A percentile compares a stretch with the other conserved stretches of the same genome.
Evolutionary conservation across 257 asterid genomes (phyloP).

Genomic region (Thymus mandschuricus): DNA sequence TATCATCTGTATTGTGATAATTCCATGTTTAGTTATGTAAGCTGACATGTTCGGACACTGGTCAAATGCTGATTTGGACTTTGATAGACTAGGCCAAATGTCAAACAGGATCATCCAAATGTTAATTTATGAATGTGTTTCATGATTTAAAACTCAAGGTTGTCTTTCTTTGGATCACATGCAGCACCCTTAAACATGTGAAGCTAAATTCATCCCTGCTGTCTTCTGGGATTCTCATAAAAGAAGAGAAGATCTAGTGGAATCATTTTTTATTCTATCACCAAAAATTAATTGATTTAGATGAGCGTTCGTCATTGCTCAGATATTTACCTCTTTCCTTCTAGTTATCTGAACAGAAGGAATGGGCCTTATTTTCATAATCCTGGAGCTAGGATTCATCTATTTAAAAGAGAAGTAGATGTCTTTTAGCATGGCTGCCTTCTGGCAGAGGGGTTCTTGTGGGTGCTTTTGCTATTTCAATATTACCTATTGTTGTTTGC

Average conservation of each 20-base stretch:
- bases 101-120: background rate
- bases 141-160: background rate
- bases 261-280: background rate
- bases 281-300: background rate
- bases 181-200: background rate
- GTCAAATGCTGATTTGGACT: background rate
- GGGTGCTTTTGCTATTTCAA: background rate
- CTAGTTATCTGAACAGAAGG: background rate
- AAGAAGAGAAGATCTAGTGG: background rate
- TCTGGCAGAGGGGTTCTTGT: background rate
- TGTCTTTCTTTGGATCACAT: background rate
- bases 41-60: background rate
- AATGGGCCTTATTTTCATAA: too few relatives aligned
- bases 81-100: background rate
- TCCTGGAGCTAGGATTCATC: background rate
- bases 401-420: background rate
- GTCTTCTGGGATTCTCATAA: too few relatives aligned
- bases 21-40: background rate
- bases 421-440: background rate
- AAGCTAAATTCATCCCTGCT: background rate
- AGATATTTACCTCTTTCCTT: background rate
- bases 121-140: background rate
- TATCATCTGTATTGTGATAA: constrained; percentile 8
- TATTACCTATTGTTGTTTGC: background rate
- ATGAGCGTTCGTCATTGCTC: background rate